Percentiles rank a stretch among this genome's conserved stretches.
Evolutionary conservation across 2,329 filamentous ascomycete species (phyloP).

Genomic region (Stemphylium beticola): DNA sequence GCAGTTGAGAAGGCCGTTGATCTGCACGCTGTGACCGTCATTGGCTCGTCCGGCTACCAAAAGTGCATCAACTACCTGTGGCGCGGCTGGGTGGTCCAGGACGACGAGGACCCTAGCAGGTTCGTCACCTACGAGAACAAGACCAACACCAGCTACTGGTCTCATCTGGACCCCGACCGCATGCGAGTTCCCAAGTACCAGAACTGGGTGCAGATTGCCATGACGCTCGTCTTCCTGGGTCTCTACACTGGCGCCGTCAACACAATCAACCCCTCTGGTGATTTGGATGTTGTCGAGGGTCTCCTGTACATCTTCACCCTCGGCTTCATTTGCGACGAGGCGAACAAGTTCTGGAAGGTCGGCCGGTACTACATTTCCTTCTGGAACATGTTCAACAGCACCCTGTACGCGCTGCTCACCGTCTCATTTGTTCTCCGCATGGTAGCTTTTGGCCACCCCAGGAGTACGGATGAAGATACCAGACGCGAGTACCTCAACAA

Average conservation of each 20-base stretch:
- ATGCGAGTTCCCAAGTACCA: conserved; percentile 94
- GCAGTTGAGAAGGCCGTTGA: conserved; percentile 94
- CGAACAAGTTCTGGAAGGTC: conserved; percentile 90
- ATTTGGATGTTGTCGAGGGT: conserved; percentile 82
- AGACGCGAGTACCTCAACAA: conserved; percentile 70
- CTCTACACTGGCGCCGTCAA: conserved; percentile 93
- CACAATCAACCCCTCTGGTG: conserved; percentile 84
- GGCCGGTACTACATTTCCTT: conserved; percentile 91
- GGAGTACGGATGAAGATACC: conserved; percentile 47
- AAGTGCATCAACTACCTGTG: conserved; percentile 93
- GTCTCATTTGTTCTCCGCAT: conserved; percentile 81
- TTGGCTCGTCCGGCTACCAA: conserved; percentile 92
- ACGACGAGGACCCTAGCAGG: conserved; percentile 85
- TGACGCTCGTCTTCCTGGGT: conserved; percentile 81
- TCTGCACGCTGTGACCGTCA: conserved; percentile 84
- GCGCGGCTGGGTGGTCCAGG: conserved; percentile 96
- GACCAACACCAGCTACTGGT: conserved; percentile 76
- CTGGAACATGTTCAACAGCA: conserved; percentile 94
- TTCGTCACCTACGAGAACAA: conserved; percentile 89
- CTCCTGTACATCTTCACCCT: conserved; percentile 89
- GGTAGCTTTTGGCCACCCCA: conserved; percentile 72
- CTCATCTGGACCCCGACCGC: conserved; percentile 89
- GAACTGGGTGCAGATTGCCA: conserved; percentile 83
- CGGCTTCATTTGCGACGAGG: conserved; percentile 88
- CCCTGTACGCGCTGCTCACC: conserved; percentile 78